A percentile compares a stretch with the other conserved stretches of the same genome.
Evolutionary conservation across 2,329 filamentous ascomycete genomes (phyloP).

Genomic region (Aspergillus tubingensis): DNA sequence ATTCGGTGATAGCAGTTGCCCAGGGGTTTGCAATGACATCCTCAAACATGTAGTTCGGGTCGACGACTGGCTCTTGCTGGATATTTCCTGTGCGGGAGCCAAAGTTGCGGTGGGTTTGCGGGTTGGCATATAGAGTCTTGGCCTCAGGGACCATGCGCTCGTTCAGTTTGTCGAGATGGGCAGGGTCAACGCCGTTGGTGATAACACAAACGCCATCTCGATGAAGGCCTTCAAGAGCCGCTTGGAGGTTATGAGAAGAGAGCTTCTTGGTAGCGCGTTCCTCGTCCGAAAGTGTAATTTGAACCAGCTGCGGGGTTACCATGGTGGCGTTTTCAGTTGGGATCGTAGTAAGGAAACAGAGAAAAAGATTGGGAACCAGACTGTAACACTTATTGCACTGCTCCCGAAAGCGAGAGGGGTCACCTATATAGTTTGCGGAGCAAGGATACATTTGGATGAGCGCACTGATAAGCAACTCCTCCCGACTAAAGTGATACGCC

Average conservation of each 20-base stretch:
- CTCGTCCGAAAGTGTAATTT: not conserved
- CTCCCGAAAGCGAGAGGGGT: not conserved
- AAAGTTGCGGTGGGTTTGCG: conserved; percentile 29
- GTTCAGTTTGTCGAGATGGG: conserved; percentile 38
- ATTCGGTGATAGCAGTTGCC: conserved; percentile 37
- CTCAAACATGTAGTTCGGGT: conserved; percentile 36
- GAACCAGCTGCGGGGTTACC: not conserved
- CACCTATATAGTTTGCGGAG: not conserved
- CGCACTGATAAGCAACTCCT: conserved; percentile 2
- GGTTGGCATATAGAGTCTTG: conserved; percentile 31
- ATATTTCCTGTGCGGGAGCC: conserved; percentile 41
- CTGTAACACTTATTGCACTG: not conserved
- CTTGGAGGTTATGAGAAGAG: conserved; percentile 26
- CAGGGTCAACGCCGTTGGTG: conserved; percentile 37
- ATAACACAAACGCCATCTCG: conserved; percentile 42
- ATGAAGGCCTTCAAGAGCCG: conserved; percentile 32
- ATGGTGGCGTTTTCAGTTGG: not conserved
- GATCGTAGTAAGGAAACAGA: not conserved
- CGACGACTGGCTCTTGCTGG: conserved; percentile 43
- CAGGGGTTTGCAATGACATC: conserved; percentile 46
- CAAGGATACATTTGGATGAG: not conserved
- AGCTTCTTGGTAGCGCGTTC: conserved; percentile 22
- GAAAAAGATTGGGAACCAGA: not conserved
- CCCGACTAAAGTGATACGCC: conserved; percentile 8
- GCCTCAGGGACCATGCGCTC: conserved; percentile 34